phyloP scores from a whole-genome alignment of 2,329 filamentous ascomycete genomes.

The Colletotrichum ledebouriae region DNA sequence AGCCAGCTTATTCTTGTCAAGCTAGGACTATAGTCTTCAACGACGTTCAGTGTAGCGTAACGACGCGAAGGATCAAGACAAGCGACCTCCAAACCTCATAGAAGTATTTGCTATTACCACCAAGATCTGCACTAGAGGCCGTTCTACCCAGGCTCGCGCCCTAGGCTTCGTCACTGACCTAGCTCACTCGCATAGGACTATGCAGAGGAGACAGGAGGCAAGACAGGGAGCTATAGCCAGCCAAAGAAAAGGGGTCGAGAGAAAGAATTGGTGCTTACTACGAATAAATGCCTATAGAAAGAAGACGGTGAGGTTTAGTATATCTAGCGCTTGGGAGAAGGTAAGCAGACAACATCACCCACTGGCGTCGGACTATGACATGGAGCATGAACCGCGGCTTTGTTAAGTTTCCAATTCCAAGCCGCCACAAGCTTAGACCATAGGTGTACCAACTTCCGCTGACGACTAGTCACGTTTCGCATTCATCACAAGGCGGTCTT shows the following conservation, averaged over 20 bases:
- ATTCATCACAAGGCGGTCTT: background rate
- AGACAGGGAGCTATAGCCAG: background rate
- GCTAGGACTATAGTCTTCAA: conserved; percentile 14
- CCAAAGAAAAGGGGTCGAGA: background rate
- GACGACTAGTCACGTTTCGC: conserved; percentile 23
- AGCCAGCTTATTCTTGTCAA: conserved; percentile 9
- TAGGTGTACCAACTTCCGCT: background rate
- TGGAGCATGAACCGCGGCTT: no score
- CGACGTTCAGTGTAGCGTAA: conserved; percentile 27
- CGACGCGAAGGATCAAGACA: conserved; percentile 27
- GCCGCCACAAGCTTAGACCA: conserved; percentile 17
- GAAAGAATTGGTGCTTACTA: background rate
- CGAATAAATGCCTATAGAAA: background rate
- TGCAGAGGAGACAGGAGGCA: conserved; percentile 4
- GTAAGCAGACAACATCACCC: background rate
- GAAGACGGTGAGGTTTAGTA: background rate
- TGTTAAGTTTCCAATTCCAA: background rate
- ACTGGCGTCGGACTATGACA: background rate
- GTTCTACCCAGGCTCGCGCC: no score
- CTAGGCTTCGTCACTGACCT: background rate
- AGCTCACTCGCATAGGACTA: conserved; percentile 22
- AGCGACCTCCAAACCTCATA: conserved; percentile 8
- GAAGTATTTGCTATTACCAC: no score
- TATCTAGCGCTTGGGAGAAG: background rate
- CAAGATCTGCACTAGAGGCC: no score